Evolutionary conservation across 2,329 filamentous ascomycete species (phyloP).

Genomic region (Xylaria sp.): DNA sequence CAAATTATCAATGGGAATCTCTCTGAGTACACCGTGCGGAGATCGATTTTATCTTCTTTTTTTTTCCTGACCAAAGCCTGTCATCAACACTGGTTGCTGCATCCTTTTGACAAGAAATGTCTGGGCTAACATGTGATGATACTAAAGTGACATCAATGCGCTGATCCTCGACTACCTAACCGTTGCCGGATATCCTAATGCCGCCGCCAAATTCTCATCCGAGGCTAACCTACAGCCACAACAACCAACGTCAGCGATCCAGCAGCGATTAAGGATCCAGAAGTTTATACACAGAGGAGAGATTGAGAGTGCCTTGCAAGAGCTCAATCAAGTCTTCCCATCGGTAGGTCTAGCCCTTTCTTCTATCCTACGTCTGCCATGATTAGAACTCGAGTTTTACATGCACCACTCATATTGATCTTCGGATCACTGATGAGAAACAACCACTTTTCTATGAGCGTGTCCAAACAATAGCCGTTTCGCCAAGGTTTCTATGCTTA

Average conservation of each 20-base stretch:
- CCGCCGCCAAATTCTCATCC: slow-evolving; percentile 89
- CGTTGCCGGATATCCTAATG: slow-evolving; percentile 91
- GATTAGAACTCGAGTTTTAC: slow-evolving; percentile 90
- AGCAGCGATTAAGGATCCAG: slow-evolving; percentile 80
- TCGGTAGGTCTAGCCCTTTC: slow-evolving; percentile 67
- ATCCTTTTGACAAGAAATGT: neutral
- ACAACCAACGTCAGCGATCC: slow-evolving; percentile 74
- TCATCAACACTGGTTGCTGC: neutral
- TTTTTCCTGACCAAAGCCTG: slow-evolving; percentile 35
- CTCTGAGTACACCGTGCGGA: slow-evolving; percentile 97
- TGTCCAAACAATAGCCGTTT: slow-evolving; percentile 17
- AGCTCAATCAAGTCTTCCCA: slow-evolving; percentile 87
- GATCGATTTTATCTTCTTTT: slow-evolving; percentile 63
- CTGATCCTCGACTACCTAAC: slow-evolving; percentile 97
- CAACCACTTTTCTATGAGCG: slow-evolving; percentile 76
- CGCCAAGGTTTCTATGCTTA: no score
- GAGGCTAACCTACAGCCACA: slow-evolving; percentile 86
- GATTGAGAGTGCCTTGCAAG: slow-evolving; percentile 83
- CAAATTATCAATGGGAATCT: slow-evolving; percentile 99
- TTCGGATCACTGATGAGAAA: slow-evolving; percentile 90
- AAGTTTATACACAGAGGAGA: slow-evolving; percentile 84
- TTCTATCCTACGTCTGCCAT: slow-evolving; percentile 58
- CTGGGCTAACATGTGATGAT: slow-evolving; percentile 24
- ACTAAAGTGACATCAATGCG: slow-evolving; percentile 84
- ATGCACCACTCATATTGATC: slow-evolving; percentile 99